Evolutionary conservation across 306 rosid species (phyloP), one percentile per base, ranked within the genome.

Genomic region (Cucumis melo): DNA sequence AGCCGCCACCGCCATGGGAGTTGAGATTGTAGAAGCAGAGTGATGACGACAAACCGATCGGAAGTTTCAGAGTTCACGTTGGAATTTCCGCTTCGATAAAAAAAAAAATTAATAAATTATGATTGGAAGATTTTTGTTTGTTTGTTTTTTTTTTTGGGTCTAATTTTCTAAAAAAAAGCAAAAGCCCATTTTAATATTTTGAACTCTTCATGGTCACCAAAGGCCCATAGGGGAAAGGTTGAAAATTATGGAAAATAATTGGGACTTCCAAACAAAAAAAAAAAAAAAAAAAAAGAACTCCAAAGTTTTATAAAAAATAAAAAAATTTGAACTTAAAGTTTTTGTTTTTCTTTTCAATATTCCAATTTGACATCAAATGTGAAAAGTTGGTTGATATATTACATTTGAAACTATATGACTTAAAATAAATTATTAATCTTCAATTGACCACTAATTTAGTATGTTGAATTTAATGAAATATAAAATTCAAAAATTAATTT

Each of bases 1-100:
- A 10, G 36, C 36, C 36, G 36, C 36, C 15, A 68, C 78, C 46
- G 90, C 90, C 96, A 90, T 90, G 32, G 12, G 5, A 21, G 39
- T 23, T 6, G 27, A 9, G 24, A n/a, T 64, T 17, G 2, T 11
- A 34, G 68, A 62, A 23, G 29, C 17, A 5, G 39, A 61, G 38
- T 41, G 66, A 9, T 11, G 60, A 55, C 16, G n/a, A 29, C 15
- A 27, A 63, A 14, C 46, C 0, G 72, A 38, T 36, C 24, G 48
- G 50, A 17, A 17, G 29, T 16, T 23, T 65, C 67, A 20, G 14
- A 61, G 48, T 36, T 64, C 71, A 64, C 72, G 72, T 64, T 36
- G 27, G 46, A 64, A 64, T 17, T 64, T 62, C 68, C 42, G 68
- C 68, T 15, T 7, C 38, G 8, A 62, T 29, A 62, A 8, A 11